Conservation (phyloP, 2,329 filamentous ascomycete genomes). For the Sclerotinia sclerotiorum region DNA sequence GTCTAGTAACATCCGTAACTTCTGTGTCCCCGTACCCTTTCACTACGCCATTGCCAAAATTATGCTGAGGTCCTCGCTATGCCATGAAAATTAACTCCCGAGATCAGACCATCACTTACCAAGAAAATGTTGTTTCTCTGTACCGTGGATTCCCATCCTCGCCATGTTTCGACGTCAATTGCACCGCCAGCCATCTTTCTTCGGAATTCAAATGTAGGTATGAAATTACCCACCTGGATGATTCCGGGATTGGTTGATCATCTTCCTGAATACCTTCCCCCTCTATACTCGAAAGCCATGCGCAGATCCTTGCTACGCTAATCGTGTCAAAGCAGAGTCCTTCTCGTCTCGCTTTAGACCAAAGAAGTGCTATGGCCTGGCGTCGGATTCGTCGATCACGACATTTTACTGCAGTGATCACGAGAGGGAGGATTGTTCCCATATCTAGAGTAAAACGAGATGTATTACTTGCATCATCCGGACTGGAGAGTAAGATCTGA, state of each 20-base stretch:
- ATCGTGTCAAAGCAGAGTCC: conserved; percentile 40
- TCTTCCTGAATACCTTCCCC: conserved; percentile 38
- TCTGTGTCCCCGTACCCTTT: neutral
- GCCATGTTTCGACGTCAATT: conserved; percentile 35
- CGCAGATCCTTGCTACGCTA: conserved; percentile 38
- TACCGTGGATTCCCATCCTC: conserved; percentile 33
- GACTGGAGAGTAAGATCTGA: conserved; percentile 34
- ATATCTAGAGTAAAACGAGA: conserved; percentile 39
- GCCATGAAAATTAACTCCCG: conserved; percentile 13
- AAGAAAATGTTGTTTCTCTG: conserved; percentile 40
- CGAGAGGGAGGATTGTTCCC: conserved; percentile 39
- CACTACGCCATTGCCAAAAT: conserved; percentile 14
- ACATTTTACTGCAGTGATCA: conserved; percentile 39
- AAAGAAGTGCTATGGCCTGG: conserved; percentile 37
- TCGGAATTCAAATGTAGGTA: conserved; percentile 39
- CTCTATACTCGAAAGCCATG: conserved; percentile 40
- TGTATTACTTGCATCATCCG: conserved; percentile 38
- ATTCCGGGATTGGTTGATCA: conserved; percentile 35
- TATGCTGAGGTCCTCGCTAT: conserved; percentile 2
- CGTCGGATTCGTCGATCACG: conserved; percentile 36
- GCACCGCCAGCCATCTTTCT: conserved; percentile 39
- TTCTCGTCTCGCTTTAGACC: conserved; percentile 39
- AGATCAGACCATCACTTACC: conserved; percentile 28
- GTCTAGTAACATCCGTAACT: conserved; percentile 5
- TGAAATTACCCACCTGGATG: conserved; percentile 35